Percentiles rank a stretch among this genome's conserved stretches.
phyloP scores from a whole-genome alignment of 2,329 filamentous ascomycete species.

The Ceratocystis alfenasii region DNA sequence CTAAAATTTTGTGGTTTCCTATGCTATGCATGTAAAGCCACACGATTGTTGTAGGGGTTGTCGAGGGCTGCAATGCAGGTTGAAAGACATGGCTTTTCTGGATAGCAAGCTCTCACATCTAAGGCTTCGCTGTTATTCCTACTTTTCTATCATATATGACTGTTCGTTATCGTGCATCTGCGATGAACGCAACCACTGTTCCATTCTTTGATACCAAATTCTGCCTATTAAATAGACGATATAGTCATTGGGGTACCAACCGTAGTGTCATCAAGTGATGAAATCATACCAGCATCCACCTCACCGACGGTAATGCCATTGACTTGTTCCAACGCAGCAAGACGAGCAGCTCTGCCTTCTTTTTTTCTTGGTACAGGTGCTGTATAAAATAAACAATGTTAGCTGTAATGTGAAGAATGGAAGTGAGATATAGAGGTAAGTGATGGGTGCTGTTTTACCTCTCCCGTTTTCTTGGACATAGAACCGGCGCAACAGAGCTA shows the following conservation, averaged over 20 bases:
- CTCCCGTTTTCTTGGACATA: slow-evolving; percentile 97
- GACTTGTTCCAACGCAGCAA: slow-evolving; percentile 22
- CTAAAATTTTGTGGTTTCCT: no score
- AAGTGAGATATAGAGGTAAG: neutral
- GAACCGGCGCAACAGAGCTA: slow-evolving; percentile 82
- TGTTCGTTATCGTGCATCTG: neutral
- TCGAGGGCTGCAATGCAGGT: no score
- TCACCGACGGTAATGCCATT: slow-evolving; percentile 22
- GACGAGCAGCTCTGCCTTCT: slow-evolving; percentile 22
- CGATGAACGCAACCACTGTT: neutral
- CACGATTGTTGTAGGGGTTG: no score
- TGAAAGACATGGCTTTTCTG: no score
- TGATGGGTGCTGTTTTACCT: slow-evolving; percentile 40
- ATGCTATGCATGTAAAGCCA: neutral
- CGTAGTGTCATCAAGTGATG: slow-evolving; percentile 15
- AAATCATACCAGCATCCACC: slow-evolving; percentile 21
- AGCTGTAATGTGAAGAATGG: neutral
- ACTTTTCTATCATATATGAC: no score
- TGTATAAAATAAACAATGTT: neutral
- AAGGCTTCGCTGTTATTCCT: no score
- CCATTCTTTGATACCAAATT: neutral
- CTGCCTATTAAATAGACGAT: neutral
- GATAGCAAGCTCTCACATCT: no score
- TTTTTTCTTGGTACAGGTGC: slow-evolving; percentile 23
- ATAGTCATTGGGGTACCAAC: neutral